phyloP scores from a whole-genome alignment of 257 asterid genomes.

The Nicotiana otophora region DNA sequence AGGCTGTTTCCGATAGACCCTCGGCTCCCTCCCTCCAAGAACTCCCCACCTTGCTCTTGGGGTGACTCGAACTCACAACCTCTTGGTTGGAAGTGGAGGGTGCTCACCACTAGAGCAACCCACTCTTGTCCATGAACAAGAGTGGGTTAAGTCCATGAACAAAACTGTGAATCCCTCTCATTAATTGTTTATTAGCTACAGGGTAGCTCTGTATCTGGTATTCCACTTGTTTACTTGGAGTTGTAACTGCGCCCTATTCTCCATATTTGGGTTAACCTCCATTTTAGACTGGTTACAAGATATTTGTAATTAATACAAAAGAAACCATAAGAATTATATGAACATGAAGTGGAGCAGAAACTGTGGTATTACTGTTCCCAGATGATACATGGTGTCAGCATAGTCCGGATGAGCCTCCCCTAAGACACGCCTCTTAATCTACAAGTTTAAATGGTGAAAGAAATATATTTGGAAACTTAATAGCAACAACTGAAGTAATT shows the following conservation, averaged over 20 bases:
- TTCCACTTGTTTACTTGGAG: neutral
- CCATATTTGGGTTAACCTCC: neutral
- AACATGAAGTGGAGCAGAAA: neutral
- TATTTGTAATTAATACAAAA: neutral
- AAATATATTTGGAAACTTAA: slow-evolving; percentile 14
- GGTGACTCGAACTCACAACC: too few relatives aligned
- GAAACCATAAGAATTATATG: neutral
- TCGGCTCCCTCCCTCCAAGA: too few relatives aligned
- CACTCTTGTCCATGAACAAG: too few relatives aligned
- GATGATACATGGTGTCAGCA: slow-evolving; percentile 91
- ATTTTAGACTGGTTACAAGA: neutral
- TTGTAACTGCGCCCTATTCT: neutral
- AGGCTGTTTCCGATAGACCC: too few relatives aligned
- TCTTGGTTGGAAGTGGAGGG: too few relatives aligned
- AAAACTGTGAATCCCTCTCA: neutral
- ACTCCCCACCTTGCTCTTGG: too few relatives aligned
- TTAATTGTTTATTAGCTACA: neutral
- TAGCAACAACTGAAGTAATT: slow-evolving; percentile 20
- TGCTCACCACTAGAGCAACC: too few relatives aligned
- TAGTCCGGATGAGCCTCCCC: slow-evolving; percentile 81
- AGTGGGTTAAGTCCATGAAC: neutral
- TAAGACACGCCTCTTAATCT: slow-evolving; percentile 82
- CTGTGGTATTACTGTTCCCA: slow-evolving; percentile 67
- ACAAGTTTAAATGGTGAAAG: slow-evolving; percentile 22
- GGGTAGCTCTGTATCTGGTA: neutral